phyloP scores from a whole-genome alignment of 805 yeast genomes.

The Hagleromyces aurorensis region DNA sequence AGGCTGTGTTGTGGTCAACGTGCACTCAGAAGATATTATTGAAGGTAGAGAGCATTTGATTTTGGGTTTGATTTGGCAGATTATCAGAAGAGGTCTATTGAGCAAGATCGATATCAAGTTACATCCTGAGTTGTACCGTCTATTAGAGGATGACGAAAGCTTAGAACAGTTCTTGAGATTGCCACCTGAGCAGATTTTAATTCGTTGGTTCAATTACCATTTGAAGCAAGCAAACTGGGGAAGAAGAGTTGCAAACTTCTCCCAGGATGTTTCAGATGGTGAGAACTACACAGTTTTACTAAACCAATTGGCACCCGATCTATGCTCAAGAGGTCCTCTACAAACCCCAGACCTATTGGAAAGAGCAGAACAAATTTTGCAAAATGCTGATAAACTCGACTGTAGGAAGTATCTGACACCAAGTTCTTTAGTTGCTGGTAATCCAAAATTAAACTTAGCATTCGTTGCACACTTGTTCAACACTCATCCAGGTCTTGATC shows the following conservation, averaged over 20 bases:
- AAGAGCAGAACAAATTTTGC: conserved; percentile 82
- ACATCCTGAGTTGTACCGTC: conserved; percentile 93
- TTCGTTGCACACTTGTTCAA: conserved; percentile 96
- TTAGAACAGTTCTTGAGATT: conserved; percentile 91
- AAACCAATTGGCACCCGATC: conserved; percentile 78
- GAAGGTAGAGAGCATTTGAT: conserved; percentile 92
- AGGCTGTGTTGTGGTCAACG: conserved; percentile 96
- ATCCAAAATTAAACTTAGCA: conserved; percentile 92
- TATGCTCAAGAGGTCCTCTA: conserved; percentile 77
- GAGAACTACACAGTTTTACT: conserved; percentile 88
- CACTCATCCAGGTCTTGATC: conserved; percentile 94
- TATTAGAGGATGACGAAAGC: conserved; percentile 94
- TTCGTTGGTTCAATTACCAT: conserved; percentile 97
- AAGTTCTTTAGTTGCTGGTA: conserved; percentile 86
- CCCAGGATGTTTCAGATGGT: conserved; percentile 86
- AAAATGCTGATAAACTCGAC: conserved; percentile 82
- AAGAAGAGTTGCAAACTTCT: conserved; percentile 79
- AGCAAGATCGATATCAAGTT: conserved; percentile 91
- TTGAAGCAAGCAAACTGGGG: conserved; percentile 86
- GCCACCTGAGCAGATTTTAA: conserved; percentile 93
- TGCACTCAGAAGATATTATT: conserved; percentile 89
- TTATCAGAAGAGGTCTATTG: conserved; percentile 90
- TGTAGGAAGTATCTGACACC: conserved; percentile 95
- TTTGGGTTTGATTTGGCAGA: conserved; percentile 92
- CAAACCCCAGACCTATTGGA: conserved; percentile 63